Evolutionary conservation across 768 basidiomycete genomes (phyloP), one percentile per base, ranked within the genome.

Genomic region (Tephrocybe rancida): DNA sequence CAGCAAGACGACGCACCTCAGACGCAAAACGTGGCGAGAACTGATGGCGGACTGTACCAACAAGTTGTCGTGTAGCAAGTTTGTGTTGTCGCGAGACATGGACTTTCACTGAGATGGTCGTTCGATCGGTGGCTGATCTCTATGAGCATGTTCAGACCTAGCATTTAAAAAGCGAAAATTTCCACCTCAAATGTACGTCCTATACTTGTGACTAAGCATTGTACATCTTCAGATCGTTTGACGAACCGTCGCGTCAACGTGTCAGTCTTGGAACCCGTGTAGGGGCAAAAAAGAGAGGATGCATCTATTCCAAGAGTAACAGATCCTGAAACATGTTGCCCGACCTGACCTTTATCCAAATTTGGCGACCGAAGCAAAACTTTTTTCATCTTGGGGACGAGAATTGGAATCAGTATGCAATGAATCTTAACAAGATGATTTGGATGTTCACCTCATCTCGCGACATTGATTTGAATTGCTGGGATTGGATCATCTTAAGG

Each of bases 21-120:
- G 78, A 70, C 39, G 67, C 66, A 52, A 84, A 61, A 45, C 82
- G 80, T 13, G 90, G 88, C 25, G 89, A 90, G 63, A 83, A 84
- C 61, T 91, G 88, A 67, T 93, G 87, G 52, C 80, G 82, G 44
- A 95, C 68, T 2, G 90, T 90, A 32, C 88, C 90, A 22, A 83
- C 64, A 34, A 94, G 64, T 14, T 37, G 50, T 7, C 50, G n/a
- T 16, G 30, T 14, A 13, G 26, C 26, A 8, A 1, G 26, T 18
- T 32, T 16, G 25, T 55, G 46, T 62, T 63, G 53, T 63, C 54
- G 41, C 63, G 59, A 47, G 60, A 76, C 69, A 51, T 71, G 70
- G 35, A 74, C 72, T 48, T 72, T 69, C 22, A 83, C 59, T 19
- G 66, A 58, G 7, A 81, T 19, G 38, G 68, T 68, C 2, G 83